phyloP scores from a whole-genome alignment of 352 stramenopile species.

The Thalassiosira pacifica region DNA sequence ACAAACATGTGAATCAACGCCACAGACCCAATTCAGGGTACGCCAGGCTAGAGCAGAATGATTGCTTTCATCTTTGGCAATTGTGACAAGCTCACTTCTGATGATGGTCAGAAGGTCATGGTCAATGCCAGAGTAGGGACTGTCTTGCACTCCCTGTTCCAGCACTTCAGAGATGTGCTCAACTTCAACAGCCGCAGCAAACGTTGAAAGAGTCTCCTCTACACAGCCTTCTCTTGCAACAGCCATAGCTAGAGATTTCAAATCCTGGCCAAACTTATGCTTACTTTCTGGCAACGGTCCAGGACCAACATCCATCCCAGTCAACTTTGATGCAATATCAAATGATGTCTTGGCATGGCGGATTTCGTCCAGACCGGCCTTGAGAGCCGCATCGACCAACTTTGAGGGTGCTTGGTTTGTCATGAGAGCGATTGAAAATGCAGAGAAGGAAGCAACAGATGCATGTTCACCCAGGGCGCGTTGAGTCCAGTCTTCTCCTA shows the following conservation, averaged over 20 bases:
- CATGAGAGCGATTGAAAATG: slow-evolving; percentile 75
- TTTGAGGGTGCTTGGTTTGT: slow-evolving; percentile 65
- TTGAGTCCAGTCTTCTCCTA: slow-evolving; percentile 63
- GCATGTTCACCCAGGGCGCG: slow-evolving; percentile 69
- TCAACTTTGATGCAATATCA: slow-evolving; percentile 63
- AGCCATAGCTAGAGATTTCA: slow-evolving; percentile 59
- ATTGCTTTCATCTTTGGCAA: slow-evolving; percentile 68
- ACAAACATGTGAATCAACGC: slow-evolving; percentile 57
- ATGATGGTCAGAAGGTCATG: slow-evolving; percentile 30
- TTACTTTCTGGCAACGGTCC: slow-evolving; percentile 58
- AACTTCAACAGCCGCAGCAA: slow-evolving; percentile 60
- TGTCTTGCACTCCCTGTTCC: slow-evolving; percentile 18
- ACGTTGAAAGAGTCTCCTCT: slow-evolving; percentile 68
- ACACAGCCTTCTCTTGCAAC: slow-evolving; percentile 70
- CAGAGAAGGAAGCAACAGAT: slow-evolving; percentile 72
- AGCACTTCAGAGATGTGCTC: slow-evolving; percentile 46
- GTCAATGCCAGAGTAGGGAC: slow-evolving; percentile 47
- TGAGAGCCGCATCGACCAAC: slow-evolving; percentile 64
- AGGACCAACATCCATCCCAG: slow-evolving; percentile 56
- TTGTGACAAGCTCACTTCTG: slow-evolving; percentile 57
- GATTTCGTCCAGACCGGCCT: slow-evolving; percentile 68
- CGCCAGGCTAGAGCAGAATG: slow-evolving; percentile 71
- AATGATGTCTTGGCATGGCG: slow-evolving; percentile 68
- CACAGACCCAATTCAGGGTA: slow-evolving; percentile 68
- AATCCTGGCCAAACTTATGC: slow-evolving; percentile 63